Evolutionary conservation across 192 early-diverging fungal species (phyloP).

Genomic region (Gigaspora rosea): DNA sequence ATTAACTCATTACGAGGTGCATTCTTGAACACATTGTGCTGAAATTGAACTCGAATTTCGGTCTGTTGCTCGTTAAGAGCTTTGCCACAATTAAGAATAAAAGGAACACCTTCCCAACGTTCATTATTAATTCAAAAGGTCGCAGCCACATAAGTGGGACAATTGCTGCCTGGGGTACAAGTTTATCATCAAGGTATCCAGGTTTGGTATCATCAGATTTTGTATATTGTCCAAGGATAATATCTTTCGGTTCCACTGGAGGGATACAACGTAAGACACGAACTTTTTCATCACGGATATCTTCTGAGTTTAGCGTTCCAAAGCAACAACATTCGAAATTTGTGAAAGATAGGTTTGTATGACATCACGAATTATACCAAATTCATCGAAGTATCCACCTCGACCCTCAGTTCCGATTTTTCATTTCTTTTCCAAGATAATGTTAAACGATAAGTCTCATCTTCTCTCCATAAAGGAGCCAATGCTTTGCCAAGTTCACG

Average conservation of each 20-base stretch:
- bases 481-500: slow-evolving; percentile 72
- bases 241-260: slow-evolving; percentile 78
- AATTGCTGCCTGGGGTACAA: slow-evolving; percentile 83
- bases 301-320: slow-evolving; percentile 92
- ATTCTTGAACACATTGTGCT: slow-evolving; percentile 77
- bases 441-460: slow-evolving; percentile 97
- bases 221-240: slow-evolving; percentile 90
- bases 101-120: slow-evolving; percentile 92
- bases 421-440: slow-evolving; percentile 98
- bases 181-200: slow-evolving; percentile 93
- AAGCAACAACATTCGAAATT: slow-evolving; percentile 89
- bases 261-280: slow-evolving; percentile 78
- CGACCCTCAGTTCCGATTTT: slow-evolving; percentile 95
- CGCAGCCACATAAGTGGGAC: slow-evolving; percentile 89
- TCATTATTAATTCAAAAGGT: slow-evolving; percentile 92
- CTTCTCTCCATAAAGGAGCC: slow-evolving; percentile 77
- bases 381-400: slow-evolving; percentile 99
- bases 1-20: slow-evolving; percentile 94
- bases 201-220: slow-evolving; percentile 75
- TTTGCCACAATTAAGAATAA: slow-evolving; percentile 86
- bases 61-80: slow-evolving; percentile 92
- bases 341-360: slow-evolving; percentile 93
- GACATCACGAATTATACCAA: slow-evolving; percentile 98
- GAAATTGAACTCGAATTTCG: slow-evolving; percentile 96
- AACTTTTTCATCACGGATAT: slow-evolving; percentile 97